Evolutionary conservation across 805 yeast genomes (phyloP).

Genomic region (Lipomyces chichibuensis): DNA sequence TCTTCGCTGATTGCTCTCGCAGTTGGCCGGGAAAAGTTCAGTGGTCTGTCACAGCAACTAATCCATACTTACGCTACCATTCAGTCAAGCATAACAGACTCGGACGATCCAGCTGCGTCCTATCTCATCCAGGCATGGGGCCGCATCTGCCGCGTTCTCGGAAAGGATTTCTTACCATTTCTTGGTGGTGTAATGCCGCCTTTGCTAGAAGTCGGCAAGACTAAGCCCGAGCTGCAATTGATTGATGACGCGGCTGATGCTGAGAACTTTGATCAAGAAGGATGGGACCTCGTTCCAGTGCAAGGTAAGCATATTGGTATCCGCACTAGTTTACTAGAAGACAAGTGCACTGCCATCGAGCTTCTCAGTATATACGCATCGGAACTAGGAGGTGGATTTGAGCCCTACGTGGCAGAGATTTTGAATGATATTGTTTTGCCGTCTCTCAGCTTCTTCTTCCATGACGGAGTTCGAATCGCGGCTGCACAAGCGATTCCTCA

Average conservation of each 20-base stretch:
- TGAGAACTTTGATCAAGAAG: conserved; percentile 78
- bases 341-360: conserved; percentile 90
- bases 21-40: conserved; percentile 88
- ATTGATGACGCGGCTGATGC: conserved; percentile 86
- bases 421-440: conserved; percentile 81
- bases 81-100: conserved; percentile 56
- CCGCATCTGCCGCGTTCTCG: conserved; percentile 82
- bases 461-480: conserved; percentile 92
- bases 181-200: conserved; percentile 87
- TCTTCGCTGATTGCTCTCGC: conserved; percentile 92
- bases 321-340: conserved; percentile 92
- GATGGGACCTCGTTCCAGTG: conserved; percentile 91
- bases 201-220: conserved; percentile 80
- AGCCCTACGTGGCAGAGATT: conserved; percentile 78
- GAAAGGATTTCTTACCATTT: conserved; percentile 81
- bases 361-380: conserved; percentile 81
- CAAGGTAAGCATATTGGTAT: conserved; percentile 93
- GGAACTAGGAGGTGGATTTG: conserved; percentile 78
- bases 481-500: conserved; percentile 85
- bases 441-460: conserved; percentile 85
- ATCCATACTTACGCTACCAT: conserved; percentile 71
- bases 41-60: conserved; percentile 71
- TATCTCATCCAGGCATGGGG: conserved; percentile 96
- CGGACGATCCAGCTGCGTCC: conserved; percentile 87
- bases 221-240: conserved; percentile 83